These are phyloP conservation scores for Eucalyptus curtisii DNA, from an alignment of 345 rosid genomes.

Conservation along the genomic window DNA sequence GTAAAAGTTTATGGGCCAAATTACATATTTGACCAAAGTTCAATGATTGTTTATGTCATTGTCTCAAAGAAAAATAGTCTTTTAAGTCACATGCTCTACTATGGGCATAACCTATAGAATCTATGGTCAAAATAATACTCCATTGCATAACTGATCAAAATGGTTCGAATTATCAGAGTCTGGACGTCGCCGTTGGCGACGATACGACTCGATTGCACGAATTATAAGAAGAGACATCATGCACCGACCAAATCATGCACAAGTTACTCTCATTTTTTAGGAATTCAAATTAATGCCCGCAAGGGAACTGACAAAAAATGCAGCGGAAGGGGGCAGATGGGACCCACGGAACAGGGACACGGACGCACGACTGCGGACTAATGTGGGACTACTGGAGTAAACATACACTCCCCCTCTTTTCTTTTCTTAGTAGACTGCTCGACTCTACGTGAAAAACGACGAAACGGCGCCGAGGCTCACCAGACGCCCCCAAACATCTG, in stretches of 20 bases:
- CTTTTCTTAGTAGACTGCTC: neutral
- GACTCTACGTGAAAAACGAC: neutral
- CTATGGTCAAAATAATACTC: neutral
- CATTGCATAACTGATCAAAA: neutral
- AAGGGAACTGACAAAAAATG: neutral
- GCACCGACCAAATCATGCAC: neutral
- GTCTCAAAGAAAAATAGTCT: too few species aligned
- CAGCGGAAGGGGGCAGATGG: neutral
- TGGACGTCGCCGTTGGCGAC: neutral
- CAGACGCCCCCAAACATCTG: neutral
- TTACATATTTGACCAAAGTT: too few species aligned
- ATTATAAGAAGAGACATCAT: neutral
- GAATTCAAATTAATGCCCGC: neutral
- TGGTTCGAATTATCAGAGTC: neutral
- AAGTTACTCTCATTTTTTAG: neutral
- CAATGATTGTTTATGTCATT: fast-evolving
- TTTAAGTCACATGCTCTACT: neutral
- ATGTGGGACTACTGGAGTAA: neutral
- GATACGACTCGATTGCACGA: neutral
- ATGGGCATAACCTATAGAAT: neutral
- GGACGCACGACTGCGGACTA: neutral
- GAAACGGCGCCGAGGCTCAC: constrained; percentile 19
- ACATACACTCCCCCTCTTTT: neutral
- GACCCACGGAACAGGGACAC: neutral
- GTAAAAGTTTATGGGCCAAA: too few species aligned